Evolutionary conservation across 495 filamentous ascomycete species (phyloP).

Genomic region (Pyrenula massariospora): DNA sequence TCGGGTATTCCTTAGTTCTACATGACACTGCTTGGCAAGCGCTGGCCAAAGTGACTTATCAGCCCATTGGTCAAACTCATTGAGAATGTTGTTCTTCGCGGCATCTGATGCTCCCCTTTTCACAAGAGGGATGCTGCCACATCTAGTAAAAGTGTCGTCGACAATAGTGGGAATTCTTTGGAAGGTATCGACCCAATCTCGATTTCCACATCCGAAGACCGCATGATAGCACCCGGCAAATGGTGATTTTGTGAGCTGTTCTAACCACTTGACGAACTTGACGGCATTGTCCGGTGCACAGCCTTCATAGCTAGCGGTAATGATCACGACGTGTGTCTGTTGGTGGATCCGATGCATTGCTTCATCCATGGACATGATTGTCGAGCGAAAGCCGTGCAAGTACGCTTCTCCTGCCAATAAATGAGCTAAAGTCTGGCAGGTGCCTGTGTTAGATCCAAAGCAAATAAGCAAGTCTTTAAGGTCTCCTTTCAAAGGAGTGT

Average conservation of each 20-base stretch:
- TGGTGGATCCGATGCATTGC: constrained; percentile 50
- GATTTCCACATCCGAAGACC: constrained; percentile 39
- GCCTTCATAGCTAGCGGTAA: constrained; percentile 66
- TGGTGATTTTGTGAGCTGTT: constrained; percentile 31
- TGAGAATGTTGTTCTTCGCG: constrained; percentile 52
- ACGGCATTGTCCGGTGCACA: constrained; percentile 64
- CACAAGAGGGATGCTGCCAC: constrained; percentile 42
- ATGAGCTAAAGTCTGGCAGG: constrained; percentile 59
- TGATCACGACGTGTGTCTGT: constrained; percentile 49
- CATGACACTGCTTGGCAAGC: constrained; percentile 17
- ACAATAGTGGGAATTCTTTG: constrained; percentile 58
- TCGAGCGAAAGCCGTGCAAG: constrained; percentile 45
- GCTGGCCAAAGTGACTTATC: constrained; percentile 55
- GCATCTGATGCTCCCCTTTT: constrained; percentile 49
- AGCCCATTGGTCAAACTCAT: constrained; percentile 61
- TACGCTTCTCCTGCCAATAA: constrained; percentile 46
- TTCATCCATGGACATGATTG: constrained; percentile 46
- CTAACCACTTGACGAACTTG: constrained; percentile 57
- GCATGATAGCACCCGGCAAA: constrained; percentile 46
- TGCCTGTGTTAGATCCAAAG: constrained; percentile 69
- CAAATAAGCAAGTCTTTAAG: constrained; percentile 39
- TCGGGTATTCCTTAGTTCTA: constrained; percentile 18
- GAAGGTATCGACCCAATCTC: constrained; percentile 54
- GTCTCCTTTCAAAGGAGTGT: neutral
- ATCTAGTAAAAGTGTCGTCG: constrained; percentile 34